Evolutionary conservation across 192 early-diverging fungal species (phyloP), one percentile per base, ranked within the genome.

Genomic region (Rhizoclosmatium sp.): DNA sequence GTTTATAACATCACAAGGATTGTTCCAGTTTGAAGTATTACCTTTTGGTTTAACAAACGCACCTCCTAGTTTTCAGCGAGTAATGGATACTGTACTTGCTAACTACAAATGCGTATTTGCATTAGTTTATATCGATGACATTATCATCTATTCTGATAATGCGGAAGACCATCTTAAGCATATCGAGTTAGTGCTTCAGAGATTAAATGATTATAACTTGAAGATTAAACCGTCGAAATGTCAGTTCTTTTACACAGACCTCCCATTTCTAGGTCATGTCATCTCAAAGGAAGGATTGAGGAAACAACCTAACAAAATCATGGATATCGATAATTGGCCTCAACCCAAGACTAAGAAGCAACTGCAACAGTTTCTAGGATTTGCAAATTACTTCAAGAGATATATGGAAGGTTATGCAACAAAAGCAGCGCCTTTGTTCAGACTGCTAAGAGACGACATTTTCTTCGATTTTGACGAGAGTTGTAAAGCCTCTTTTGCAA

Each of bases 101-200:
- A 76, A 79, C 2, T 45, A 74, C 1, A 81, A 79, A 23, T 72
- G 71, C 65, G 65, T 81, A 44, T 61, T 21, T 1, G 75, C 71
- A 58, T n/a, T 83, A 0, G 83, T 87, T 12, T 88, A 87, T 62
- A 23, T 88, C 1, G 87, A 88, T 68, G 81, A 88, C 61, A 78
- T 88, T 39, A 71, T 83, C 16, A 79, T 85, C 16, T 88, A 76
- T 66, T 78, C 69, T 10, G 39, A 47, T 1, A 66, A 51, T 1
- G 83, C 82, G 49, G 77, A 87, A 40, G 76, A 85, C 2, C 85
- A 85, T 62, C 2, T 85, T 0, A 10, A 79, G 49, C 80, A 85
- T 46, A 19, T 82, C 16, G 48, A 73, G 5, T 4, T 44, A 3
- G 75, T 86, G 1, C 71, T 88, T 31, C 1, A 81, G 14, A 41